Percentiles rank a stretch among this genome's conserved stretches.
These are phyloP conservation scores for Umbelopsis vinacea DNA, from an alignment of 192 early-diverging fungal genomes.

Conservation along the genomic window DNA sequence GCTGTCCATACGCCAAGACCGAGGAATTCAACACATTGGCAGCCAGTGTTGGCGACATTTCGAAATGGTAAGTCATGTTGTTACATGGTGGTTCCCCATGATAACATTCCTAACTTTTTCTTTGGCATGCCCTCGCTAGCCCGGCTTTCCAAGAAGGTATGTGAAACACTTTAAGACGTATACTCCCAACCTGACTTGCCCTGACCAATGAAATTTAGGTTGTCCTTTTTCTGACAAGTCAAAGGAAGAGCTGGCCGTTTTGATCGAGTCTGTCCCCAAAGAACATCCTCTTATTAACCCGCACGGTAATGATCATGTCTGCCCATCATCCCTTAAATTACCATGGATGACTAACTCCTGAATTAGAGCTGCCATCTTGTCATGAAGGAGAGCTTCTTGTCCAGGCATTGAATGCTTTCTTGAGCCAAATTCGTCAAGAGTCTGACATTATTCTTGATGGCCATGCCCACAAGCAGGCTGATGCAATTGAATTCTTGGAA, in stretches of 20 bases:
- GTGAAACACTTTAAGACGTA: not conserved
- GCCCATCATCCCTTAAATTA: not conserved
- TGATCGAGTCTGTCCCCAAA: conserved; percentile 19
- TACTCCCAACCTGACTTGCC: not conserved
- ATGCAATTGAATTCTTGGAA: conserved; percentile 5
- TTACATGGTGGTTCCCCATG: not conserved
- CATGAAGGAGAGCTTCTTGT: conserved; percentile 22
- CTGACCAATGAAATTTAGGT: not conserved
- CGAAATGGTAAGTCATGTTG: conserved; percentile 23
- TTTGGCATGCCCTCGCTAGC: not conserved
- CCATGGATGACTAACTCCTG: no score
- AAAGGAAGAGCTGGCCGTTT: conserved; percentile 23
- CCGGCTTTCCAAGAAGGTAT: conserved; percentile 31
- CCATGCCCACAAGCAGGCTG: not conserved
- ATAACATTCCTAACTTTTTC: not conserved
- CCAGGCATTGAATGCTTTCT: conserved; percentile 21
- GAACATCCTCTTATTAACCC: conserved; percentile 30
- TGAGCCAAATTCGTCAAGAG: conserved; percentile 10
- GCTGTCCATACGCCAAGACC: conserved; percentile 29
- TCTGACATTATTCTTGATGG: not conserved
- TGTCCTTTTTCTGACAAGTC: conserved; percentile 31
- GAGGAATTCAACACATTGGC: conserved; percentile 25
- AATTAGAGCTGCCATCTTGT: conserved; percentile 27
- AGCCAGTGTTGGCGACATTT: conserved; percentile 24
- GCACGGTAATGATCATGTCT: conserved; percentile 5